Percentiles rank a stretch among this genome's conserved stretches.
phyloP scores from a whole-genome alignment of 1,284 basidiomycete genomes.

The Bondarzewia mesenterica region DNA sequence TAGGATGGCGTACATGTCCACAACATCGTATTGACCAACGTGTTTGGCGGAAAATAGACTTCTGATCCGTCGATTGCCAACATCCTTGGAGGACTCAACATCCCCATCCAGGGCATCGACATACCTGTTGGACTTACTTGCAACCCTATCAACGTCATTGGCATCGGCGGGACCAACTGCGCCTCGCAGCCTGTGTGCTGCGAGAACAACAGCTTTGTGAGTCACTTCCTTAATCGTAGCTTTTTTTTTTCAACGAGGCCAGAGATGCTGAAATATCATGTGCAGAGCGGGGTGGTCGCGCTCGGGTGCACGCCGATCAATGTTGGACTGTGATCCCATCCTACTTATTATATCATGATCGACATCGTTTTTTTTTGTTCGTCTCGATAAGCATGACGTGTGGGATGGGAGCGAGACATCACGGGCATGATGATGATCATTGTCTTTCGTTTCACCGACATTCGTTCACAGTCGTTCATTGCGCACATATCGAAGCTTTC shows the following conservation, averaged over 20 bases:
- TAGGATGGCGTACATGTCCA: too few relatives aligned
- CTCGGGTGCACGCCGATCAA: constrained; percentile 16
- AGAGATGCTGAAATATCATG: not conserved
- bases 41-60: not conserved
- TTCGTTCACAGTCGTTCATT: too few relatives aligned
- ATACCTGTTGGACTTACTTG: constrained; percentile 14
- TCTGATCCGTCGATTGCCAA: not conserved
- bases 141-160: constrained; percentile 17
- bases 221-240: constrained; percentile 15
- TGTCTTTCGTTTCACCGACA: too few relatives aligned
- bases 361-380: too few relatives aligned
- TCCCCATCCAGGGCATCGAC: constrained; percentile 12
- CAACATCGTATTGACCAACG: not conserved
- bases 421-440: too few relatives aligned
- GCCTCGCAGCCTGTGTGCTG: constrained; percentile 29
- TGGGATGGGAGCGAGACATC: too few relatives aligned
- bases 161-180: constrained; percentile 17
- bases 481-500: too few relatives aligned
- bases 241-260: too few relatives aligned
- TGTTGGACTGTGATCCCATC: constrained; percentile 5
- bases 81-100: constrained; percentile 14
- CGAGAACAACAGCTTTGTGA: constrained; percentile 29
- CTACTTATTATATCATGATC: too few relatives aligned
- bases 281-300: constrained; percentile 11
- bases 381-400: too few relatives aligned